Base-by-base conservation (phyloP, 441 rosid genomes). In the Breynia disticha region DNA sequence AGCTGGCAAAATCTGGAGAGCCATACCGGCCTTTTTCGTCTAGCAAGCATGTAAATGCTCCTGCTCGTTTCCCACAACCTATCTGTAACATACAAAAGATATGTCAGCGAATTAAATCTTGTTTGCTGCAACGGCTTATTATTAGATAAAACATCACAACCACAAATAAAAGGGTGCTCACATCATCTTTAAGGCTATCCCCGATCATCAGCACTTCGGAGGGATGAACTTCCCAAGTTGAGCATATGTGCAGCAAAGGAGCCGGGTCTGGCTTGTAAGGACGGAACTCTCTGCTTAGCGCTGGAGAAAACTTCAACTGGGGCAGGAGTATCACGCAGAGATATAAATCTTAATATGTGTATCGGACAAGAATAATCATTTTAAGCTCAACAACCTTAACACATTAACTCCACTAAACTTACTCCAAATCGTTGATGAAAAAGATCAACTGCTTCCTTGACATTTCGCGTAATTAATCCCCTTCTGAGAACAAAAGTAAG, bases 111-210 rank as follows among this genome's bases (percentile, higher is more conserved):
- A 41, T 15, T 46, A n/a, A 0, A 44, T n/a, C 11, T 15, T 10
- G 17, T 32, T 43, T 7, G 9, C 38, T 28, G 4, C 35, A 28
- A 28, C 5, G 35, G 8, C 8, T 28, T 4, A 28, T 28, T 28
- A 28, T 4, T n/a, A 35, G 16, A 52, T n/a, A n/a, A n/a, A n/a
- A n/a, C n/a, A n/a, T n/a, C n/a, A n/a, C n/a, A n/a, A n/a, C n/a
- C n/a, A n/a, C n/a, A n/a, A n/a, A n/a, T n/a, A n/a, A n/a, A n/a
- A n/a, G n/a, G n/a, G n/a, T 41, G 44, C 93, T 76, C 54, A 85
- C 96, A 72, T 90, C 96, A 79, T 90, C 98, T 72, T 82, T 87
- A 46, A 90, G 87, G 78, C 95, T 90, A 69, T 90, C 98, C 13
- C 98, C 98, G 47, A 90, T 76, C 98, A 90, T 90, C 73, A 90